Conservation (phyloP, 164 flowering plant species). For the Chloranthus sessilifolius region DNA sequence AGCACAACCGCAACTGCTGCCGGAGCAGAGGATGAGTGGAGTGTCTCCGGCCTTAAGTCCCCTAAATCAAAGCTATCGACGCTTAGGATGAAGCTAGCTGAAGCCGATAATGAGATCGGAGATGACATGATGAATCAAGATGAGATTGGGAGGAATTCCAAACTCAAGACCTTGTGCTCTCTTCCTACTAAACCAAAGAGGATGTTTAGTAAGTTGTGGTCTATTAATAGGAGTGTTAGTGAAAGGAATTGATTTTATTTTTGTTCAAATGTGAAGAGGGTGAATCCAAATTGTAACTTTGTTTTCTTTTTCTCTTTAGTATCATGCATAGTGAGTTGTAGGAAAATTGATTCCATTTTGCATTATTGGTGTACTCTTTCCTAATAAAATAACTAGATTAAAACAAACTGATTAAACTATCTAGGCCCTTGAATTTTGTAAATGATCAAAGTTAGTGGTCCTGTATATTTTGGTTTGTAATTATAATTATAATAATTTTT, state of each 20-base stretch:
- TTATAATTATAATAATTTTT: no score
- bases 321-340: constrained; percentile 6
- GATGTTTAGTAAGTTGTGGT: constrained; percentile 82
- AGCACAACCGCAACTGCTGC: constrained; percentile 29
- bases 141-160: constrained; percentile 36
- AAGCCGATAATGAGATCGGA: constrained; percentile 53
- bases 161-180: constrained; percentile 46
- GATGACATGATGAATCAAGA: constrained; percentile 30
- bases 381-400: constrained; percentile 24
- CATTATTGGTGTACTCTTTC: constrained; percentile 30
- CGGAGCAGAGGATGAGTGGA: constrained; percentile 68
- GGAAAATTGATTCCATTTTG: constrained; percentile 25
- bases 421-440: no score
- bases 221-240: constrained; percentile 49
- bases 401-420: no score
- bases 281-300: constrained; percentile 10
- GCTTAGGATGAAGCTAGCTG: constrained; percentile 66
- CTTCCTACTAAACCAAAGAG: constrained; percentile 64
- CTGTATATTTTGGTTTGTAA: no score
- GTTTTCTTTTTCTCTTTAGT: no score
- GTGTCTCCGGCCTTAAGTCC: constrained; percentile 62
- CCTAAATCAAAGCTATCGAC: constrained; percentile 65
- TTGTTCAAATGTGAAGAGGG: constrained; percentile 9
- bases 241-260: constrained; percentile 65
- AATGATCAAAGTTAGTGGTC: no score